phyloP scores from a whole-genome alignment of 2,329 filamentous ascomycete species.

The Didymella keratinophila region DNA sequence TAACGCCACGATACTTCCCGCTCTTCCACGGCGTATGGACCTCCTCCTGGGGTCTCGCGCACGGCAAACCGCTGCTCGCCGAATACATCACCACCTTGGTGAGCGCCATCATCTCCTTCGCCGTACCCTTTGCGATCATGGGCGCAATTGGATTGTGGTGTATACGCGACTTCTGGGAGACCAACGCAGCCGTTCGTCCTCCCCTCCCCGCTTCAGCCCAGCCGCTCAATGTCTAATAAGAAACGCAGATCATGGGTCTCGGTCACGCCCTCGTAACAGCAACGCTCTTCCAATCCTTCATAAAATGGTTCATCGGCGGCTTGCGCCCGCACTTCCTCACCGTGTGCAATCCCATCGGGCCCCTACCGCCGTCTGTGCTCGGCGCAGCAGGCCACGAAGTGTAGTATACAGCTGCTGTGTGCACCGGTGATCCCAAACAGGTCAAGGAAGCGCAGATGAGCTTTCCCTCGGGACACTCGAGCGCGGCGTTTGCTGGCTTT shows the following conservation, averaged over 20 bases:
- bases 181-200: conserved; percentile 65
- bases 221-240: too few species aligned
- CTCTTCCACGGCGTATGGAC: conserved; percentile 25
- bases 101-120: conserved; percentile 68
- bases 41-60: conserved; percentile 55
- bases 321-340: conserved; percentile 46
- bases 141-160: conserved; percentile 67
- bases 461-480: conserved; percentile 43
- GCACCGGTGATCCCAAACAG: conserved; percentile 20
- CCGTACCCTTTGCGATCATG: conserved; percentile 69
- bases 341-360: conserved; percentile 31
- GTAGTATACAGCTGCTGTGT: conserved; percentile 28
- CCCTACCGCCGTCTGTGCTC: neutral
- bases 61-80: conserved; percentile 72
- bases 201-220: too few species aligned
- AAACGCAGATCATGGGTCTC: conserved; percentile 37
- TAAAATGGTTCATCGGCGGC: conserved; percentile 47
- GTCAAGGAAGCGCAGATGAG: conserved; percentile 41
- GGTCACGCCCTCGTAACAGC: conserved; percentile 41
- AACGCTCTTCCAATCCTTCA: conserved; percentile 39
- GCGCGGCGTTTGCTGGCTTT: conserved; percentile 45
- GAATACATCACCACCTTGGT: conserved; percentile 73
- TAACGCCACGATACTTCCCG: conserved; percentile 67
- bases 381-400: conserved; percentile 3
- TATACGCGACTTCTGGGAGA: conserved; percentile 55